These are phyloP conservation scores for Talaromyces sp. DNA, from an alignment of 2,329 filamentous ascomycete genomes.

Conservation along the genomic window DNA sequence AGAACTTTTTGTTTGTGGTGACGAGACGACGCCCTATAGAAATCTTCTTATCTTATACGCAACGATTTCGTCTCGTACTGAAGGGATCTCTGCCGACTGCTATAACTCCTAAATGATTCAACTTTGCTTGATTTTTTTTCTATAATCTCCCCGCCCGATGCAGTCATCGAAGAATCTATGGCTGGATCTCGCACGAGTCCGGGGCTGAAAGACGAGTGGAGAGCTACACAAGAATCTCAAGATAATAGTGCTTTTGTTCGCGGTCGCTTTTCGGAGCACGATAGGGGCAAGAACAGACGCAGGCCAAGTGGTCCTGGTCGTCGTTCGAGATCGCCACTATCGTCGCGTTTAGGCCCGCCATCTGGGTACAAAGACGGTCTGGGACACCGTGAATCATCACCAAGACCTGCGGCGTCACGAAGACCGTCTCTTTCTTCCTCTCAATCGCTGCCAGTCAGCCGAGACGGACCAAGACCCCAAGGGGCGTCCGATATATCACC, in stretches of 20 bases:
- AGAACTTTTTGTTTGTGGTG: not conserved
- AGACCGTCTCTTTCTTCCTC: conserved; percentile 20
- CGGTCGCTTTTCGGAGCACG: conserved; percentile 32
- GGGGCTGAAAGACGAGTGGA: conserved; percentile 49
- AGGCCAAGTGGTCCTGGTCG: conserved; percentile 35
- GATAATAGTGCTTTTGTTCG: conserved; percentile 34
- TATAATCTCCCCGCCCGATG: conserved; percentile 31
- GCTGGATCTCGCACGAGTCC: conserved; percentile 47
- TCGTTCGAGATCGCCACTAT: conserved; percentile 36
- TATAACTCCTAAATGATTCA: not conserved
- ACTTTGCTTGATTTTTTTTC: not conserved
- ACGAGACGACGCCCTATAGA: conserved; percentile 5
- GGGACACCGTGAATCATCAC: conserved; percentile 27
- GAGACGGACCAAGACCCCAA: conserved; percentile 20
- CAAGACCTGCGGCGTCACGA: conserved; percentile 16
- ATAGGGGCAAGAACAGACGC: conserved; percentile 12
- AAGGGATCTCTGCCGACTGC: not conserved
- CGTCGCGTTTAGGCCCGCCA: conserved; percentile 27
- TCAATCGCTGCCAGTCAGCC: conserved; percentile 16
- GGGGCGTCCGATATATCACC: conserved; percentile 17
- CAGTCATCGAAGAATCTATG: conserved; percentile 42
- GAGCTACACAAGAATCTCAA: conserved; percentile 39
- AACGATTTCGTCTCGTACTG: not conserved
- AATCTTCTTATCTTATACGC: not conserved
- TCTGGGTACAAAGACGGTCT: conserved; percentile 28